A percentile compares a stretch with the other conserved stretches of the same genome.
phyloP scores from a whole-genome alignment of 2,329 filamentous ascomycete species.

The Trichoderma guizhouense region DNA sequence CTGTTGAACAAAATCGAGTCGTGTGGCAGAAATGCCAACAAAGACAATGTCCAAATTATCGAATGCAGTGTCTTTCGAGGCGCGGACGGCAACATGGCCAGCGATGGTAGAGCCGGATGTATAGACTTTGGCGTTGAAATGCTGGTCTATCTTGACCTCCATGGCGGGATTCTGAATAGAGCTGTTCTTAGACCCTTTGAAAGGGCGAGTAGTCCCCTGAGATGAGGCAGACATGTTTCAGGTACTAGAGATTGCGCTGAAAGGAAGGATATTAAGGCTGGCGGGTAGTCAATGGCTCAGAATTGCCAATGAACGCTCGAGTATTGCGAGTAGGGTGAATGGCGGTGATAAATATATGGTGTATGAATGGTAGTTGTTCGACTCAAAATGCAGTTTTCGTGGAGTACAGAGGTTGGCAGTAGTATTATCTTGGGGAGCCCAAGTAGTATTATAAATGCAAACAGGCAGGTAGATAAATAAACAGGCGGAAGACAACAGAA shows the following conservation, averaged over 20 bases:
- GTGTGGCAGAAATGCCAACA: constrained; percentile 48
- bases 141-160: constrained; percentile 49
- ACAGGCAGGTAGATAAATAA: background rate
- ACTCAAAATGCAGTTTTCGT: background rate
- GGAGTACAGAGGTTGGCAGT: background rate
- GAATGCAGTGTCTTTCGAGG: constrained; percentile 46
- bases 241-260: background rate
- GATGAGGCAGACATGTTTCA: constrained; percentile 25
- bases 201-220: constrained; percentile 20
- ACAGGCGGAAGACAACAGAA: background rate
- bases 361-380: background rate
- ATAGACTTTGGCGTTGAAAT: constrained; percentile 55
- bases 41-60: constrained; percentile 52
- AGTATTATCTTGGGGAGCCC: background rate
- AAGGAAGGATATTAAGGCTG: background rate
- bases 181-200: constrained; percentile 11
- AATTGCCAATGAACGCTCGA: background rate
- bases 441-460: background rate
- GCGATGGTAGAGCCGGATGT: constrained; percentile 51
- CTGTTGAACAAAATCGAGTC: constrained; percentile 49
- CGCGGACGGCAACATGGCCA: constrained; percentile 47
- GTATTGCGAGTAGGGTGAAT: background rate
- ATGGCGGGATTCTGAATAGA: constrained; percentile 38
- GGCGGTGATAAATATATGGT: background rate
- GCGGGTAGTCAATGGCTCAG: background rate